Evolutionary conservation across 352 stramenopile species (phyloP), one percentile per base, ranked within the genome.

Genomic region (Peronospora belbahrii): DNA sequence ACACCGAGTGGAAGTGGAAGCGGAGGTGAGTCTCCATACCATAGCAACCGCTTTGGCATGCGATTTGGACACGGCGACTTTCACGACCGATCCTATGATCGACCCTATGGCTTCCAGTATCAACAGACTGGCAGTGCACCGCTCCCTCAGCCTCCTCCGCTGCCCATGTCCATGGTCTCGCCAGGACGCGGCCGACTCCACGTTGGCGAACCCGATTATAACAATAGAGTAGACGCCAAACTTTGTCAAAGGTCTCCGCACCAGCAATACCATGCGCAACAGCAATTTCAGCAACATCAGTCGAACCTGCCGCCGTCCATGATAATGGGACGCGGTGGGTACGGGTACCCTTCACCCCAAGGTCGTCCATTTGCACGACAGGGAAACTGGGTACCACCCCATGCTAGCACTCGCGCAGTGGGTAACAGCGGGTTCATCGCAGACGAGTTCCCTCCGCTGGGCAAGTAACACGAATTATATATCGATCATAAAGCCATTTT

Each of bases 361-460:
- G 53, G 36, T 19, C 63, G 49, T 14, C 39, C 59, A 27, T 62
- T 52, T 19, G 41, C 52, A 13, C 56, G 48, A 20, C 46, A 52
- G 15, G 51, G 40, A 4, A 51, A 59, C 19, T 54, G 44, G 41
- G 42, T 61, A 31, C 56, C 60, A 20, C 42, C 54, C 10, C 53
- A 58, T 38, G 30, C 37, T 17, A 62, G 51, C 35, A 38, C 48
- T 57, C 39, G 54, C 31, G 41, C 36, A 51, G 42, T 56, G 22
- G 56, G 51, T 27, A 63, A 31, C 24, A 43, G 62, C 10, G 66
- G 53, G 19, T 87, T 87, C 47, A 67, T 70, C 32, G 60, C 87
- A 15, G 73, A 85, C 20, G 75, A 85, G 27, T 89, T 89, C 41
- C 74, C 78, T 19, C 78, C 78, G 13, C 60, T 89, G 5, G 68